Conservation (phyloP, 2,329 filamentous ascomycete species). For the Knufia fluminis region DNA sequence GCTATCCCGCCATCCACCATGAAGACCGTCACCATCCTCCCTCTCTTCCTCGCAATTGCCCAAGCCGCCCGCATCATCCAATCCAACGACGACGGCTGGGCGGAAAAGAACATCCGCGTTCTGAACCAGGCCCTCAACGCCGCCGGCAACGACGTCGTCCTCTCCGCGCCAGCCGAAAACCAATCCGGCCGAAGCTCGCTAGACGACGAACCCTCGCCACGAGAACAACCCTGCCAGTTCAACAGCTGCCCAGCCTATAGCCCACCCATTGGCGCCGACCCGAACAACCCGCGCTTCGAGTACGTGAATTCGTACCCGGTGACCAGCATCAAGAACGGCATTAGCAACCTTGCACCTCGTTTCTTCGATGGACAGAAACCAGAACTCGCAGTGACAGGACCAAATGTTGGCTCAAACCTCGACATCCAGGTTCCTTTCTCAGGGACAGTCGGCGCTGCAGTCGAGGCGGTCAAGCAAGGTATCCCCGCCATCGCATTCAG, state of each 20-base stretch:
- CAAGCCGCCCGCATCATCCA: slow-evolving; percentile 48
- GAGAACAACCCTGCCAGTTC: slow-evolving; percentile 49
- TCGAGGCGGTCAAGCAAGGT: slow-evolving; percentile 46
- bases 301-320: slow-evolving; percentile 65
- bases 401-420: slow-evolving; percentile 41
- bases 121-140: slow-evolving; percentile 48
- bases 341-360: slow-evolving; percentile 46
- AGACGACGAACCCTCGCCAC: slow-evolving; percentile 40
- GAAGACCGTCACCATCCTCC: neutral
- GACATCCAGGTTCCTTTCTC: slow-evolving; percentile 50
- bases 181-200: slow-evolving; percentile 51
- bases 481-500: slow-evolving; percentile 63
- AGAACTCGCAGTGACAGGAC: slow-evolving; percentile 57
- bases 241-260: slow-evolving; percentile 51
- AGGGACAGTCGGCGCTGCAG: slow-evolving; percentile 58
- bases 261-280: slow-evolving; percentile 49
- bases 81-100: slow-evolving; percentile 66
- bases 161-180: slow-evolving; percentile 59
- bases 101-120: slow-evolving; percentile 55
- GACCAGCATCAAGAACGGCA: slow-evolving; percentile 55
- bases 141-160: slow-evolving; percentile 51
- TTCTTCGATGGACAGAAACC: slow-evolving; percentile 45
- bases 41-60: slow-evolving; percentile 11
- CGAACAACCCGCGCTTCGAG: slow-evolving; percentile 50
- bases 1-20: neutral